Evolutionary conservation across 2,329 filamentous ascomycete genomes (phyloP).

Genomic region (Camptophora hylomeconis): DNA sequence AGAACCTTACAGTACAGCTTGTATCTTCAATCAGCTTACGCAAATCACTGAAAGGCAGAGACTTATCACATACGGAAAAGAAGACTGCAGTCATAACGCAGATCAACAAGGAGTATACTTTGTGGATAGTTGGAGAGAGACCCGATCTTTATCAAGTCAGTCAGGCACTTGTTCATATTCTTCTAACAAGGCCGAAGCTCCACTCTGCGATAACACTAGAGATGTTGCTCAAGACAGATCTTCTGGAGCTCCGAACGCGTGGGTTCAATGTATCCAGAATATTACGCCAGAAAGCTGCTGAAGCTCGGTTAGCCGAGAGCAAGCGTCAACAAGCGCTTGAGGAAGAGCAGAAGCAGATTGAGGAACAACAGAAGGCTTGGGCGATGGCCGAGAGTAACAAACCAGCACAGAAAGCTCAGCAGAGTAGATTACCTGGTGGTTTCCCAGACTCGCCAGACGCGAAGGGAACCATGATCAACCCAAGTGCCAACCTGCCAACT

Average conservation of each 20-base stretch:
- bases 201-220: constrained; percentile 85
- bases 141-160: constrained; percentile 88
- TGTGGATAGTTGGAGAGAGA: constrained; percentile 63
- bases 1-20: constrained; percentile 63
- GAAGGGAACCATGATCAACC: constrained; percentile 18
- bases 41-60: constrained; percentile 59
- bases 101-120: constrained; percentile 43
- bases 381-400: constrained; percentile 28
- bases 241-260: constrained; percentile 68
- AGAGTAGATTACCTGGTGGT: constrained; percentile 53
- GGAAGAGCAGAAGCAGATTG: constrained; percentile 56
- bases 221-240: constrained; percentile 72
- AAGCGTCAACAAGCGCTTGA: constrained; percentile 62
- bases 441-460: constrained; percentile 51
- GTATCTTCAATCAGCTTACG: constrained; percentile 68
- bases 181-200: constrained; percentile 72
- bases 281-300: constrained; percentile 71
- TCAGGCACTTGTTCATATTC: constrained; percentile 66
- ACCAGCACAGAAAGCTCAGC: constrained; percentile 22
- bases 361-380: constrained; percentile 42
- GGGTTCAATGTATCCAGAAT: constrained; percentile 97
- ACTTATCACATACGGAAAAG: constrained; percentile 59
- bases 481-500: constrained; percentile 12
- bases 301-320: constrained; percentile 76
- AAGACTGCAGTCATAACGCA: constrained; percentile 57